Evolutionary conservation across 345 rosid species (phyloP), one percentile per base, ranked within the genome.

Genomic region (Eucalyptus cladocalyx): DNA sequence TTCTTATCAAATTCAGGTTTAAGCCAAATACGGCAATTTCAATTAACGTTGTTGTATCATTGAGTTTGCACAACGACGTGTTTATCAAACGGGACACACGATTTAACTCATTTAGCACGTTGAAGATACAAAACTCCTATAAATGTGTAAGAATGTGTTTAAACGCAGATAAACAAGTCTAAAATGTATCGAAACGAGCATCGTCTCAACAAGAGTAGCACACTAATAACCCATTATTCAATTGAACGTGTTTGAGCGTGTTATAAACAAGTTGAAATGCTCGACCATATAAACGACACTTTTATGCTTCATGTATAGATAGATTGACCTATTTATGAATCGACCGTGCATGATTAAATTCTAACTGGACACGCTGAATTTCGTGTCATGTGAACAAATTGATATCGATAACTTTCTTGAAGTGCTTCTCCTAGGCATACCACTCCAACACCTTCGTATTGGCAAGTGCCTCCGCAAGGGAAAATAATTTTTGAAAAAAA

Each of bases 371-470:
- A 17, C 2, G 4, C 0, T 8, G 21, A 17, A 67, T 32, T n/a
- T 65, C 2, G 0, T 9, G 5, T 16, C 1, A 0, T 18, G 43
- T 18, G 43, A 34, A 18, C 12, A 18, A 32, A 19, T 67, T 10
- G 6, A 3, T 34, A 23, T 91, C 90, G 5, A 93, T 91, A 7
- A 91, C 89, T 34, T 92, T 91, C 92, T 90, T 91, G 91, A 94
- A 94, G 87, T 92, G 92, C 9, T 80, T 90, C 86, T 95, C 95
- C 94, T 95, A 93, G 12, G 95, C 95, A 87, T 93, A 90, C 89
- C 94, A 50, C 89, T 95, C 94, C 87, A 53, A 53, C 10, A 53
- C 24, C 90, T 92, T 95, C 92, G 92, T 94, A 42, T 92, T 93
- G 8, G 88, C 89, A 19, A 95, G 93, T 19, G 94, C 92, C 88